Evolutionary conservation across 2,329 filamentous ascomycete species (phyloP), one percentile per base, ranked within the genome.

Genomic region (Trichoderma endophyticum): DNA sequence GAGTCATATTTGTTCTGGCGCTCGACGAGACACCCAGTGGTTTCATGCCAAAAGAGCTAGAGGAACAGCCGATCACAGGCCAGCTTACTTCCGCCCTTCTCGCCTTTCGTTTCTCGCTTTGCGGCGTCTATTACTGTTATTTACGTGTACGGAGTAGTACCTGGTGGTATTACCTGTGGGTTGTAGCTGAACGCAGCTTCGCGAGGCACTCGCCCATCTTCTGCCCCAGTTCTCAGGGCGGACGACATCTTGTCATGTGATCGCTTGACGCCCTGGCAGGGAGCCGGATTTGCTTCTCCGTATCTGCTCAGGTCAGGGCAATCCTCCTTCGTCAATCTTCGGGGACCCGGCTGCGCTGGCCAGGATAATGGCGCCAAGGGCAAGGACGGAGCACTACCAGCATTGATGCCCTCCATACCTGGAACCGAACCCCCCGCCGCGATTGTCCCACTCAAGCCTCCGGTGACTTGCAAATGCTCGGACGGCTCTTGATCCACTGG

Each of bases 341-440:
- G 63, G 70, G 70, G 70, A 12, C 15, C 39, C 62, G 70, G 61
- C 62, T 63, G 21, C 24, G 21, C 43, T 51, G 36, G 70, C 61
- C 61, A 63, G 69, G 59, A 30, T 71, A 21, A 28, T 28, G 51
- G 51, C 28, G 24, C 64, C 64, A 67, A 57, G 51, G 24, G 32
- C 64, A 67, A 28, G 51, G 36, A 59, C 51, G 64, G 64, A 28
- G 34, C 60, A 21, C 24, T 34, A 32, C 39, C 28, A 54, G 66
- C 48, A 64, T 48, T 32, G 32, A 57, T 57, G 66, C 15, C 36
- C 24, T 72, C 56, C 71, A 70, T 57, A 43, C 18, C 64, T 48
- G 34, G 71, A 72, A 72, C 71, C 71, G 71, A 72, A 60, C 26
- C 66, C 71, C 66, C 67, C 65, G 57, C 60, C 60, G 71, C 66